Conservation (phyloP, 2,329 filamentous ascomycete species). For the Fonsecaea erecta region DNA sequence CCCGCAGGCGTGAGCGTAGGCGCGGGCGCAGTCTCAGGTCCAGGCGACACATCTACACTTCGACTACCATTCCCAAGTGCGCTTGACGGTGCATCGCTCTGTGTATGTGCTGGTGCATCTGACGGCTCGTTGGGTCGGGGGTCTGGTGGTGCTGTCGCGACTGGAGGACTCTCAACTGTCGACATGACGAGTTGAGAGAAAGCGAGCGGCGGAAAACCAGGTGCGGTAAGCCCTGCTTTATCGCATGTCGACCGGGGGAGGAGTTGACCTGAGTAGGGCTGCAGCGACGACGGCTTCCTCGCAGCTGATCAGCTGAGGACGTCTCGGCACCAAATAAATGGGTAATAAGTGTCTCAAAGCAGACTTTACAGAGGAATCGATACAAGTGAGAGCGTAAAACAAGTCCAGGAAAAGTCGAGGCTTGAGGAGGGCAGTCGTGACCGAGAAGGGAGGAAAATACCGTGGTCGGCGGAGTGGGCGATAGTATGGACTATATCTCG, state of each 20-base stretch:
- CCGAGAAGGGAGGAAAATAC: slow-evolving; percentile 1
- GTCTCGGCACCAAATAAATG: slow-evolving; percentile 3
- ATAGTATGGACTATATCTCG: slow-evolving; percentile 15
- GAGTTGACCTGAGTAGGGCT: slow-evolving; percentile 19
- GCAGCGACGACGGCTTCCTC: slow-evolving; percentile 7
- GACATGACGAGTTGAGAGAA: slow-evolving; percentile 32
- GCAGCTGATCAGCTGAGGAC: slow-evolving; percentile 13
- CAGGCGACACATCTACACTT: slow-evolving; percentile 34
- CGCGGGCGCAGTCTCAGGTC: slow-evolving; percentile 24
- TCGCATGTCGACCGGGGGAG: slow-evolving; percentile 27
- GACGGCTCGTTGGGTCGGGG: slow-evolving; percentile 13
- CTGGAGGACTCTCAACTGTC: slow-evolving; percentile 27
- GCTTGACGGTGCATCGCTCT: slow-evolving; percentile 33
- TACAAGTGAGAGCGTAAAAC: not conserved
- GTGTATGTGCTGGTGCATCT: slow-evolving; percentile 15
- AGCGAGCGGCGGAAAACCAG: slow-evolving; percentile 16
- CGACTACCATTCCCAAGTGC: slow-evolving; percentile 26
- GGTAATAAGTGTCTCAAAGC: not conserved
- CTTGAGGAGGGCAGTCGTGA: not conserved
- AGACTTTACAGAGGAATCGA: not conserved
- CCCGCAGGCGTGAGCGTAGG: slow-evolving; percentile 33
- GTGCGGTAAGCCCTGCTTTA: slow-evolving; percentile 21
- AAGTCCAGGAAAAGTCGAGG: not conserved
- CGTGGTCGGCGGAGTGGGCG: slow-evolving; percentile 11
- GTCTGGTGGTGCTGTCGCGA: slow-evolving; percentile 22